These are phyloP conservation scores for Solioccasus polychromus DNA, from an alignment of 768 basidiomycete genomes.

Conservation along the genomic window DNA sequence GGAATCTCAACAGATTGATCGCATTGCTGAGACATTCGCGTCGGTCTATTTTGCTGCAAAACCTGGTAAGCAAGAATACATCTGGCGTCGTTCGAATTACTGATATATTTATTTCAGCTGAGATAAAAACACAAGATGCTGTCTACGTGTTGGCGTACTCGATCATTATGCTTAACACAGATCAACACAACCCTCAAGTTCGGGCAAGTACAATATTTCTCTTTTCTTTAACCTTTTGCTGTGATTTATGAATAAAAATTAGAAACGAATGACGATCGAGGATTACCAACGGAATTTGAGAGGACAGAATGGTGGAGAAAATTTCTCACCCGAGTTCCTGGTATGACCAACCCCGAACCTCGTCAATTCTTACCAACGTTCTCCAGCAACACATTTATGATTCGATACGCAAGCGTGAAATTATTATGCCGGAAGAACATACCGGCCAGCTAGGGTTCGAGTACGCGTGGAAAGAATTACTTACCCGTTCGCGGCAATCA, in stretches of 20 bases:
- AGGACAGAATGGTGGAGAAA: slow-evolving; percentile 82
- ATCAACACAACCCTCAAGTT: slow-evolving; percentile 92
- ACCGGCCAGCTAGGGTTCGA: slow-evolving; percentile 96
- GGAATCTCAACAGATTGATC: slow-evolving; percentile 88
- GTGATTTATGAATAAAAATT: slow-evolving; percentile 8
- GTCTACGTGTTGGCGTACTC: slow-evolving; percentile 94
- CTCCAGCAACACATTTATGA: slow-evolving; percentile 85
- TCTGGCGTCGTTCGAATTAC: neutral
- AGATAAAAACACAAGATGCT: slow-evolving; percentile 88
- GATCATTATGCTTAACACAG: slow-evolving; percentile 97
- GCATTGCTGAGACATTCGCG: slow-evolving; percentile 95
- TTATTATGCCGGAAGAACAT: slow-evolving; percentile 97
- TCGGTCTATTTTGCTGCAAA: slow-evolving; percentile 81
- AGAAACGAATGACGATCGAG: slow-evolving; percentile 97
- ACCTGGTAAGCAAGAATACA: slow-evolving; percentile 51
- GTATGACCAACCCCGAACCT: slow-evolving; percentile 39
- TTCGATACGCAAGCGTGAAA: slow-evolving; percentile 90
- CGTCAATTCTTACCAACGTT: slow-evolving; percentile 8
- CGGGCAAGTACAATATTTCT: slow-evolving; percentile 48
- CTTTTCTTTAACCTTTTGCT: neutral
- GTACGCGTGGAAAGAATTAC: slow-evolving; percentile 97
- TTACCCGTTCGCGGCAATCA: slow-evolving; percentile 75
- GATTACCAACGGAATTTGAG: slow-evolving; percentile 91
- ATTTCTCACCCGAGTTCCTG: slow-evolving; percentile 86
- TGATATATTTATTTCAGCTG: slow-evolving; percentile 45